Evolutionary conservation across 352 stramenopile species (phyloP), one percentile per base, ranked within the genome.

Genomic region (Globisporangium spinosum): DNA sequence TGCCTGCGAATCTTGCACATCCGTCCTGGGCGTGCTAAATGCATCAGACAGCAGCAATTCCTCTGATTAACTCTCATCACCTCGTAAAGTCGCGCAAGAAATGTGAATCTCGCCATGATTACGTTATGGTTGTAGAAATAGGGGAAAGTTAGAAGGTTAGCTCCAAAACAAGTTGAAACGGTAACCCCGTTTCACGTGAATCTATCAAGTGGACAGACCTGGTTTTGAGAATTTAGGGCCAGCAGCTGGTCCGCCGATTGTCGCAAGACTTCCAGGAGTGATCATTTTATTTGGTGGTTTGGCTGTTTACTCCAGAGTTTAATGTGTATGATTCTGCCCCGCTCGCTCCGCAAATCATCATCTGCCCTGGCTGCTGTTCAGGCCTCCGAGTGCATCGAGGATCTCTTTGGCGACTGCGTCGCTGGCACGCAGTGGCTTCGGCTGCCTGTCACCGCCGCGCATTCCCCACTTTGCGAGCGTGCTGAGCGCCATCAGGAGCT

Each of bases 401-500:
- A 70, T 65, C 17, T 29, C 43, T 3, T 80, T 55, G 2, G 77
- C 80, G n/a, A 78, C 78, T 10, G 77, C 38, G 29, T 87, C 80
- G 23, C 81, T 89, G 32, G 74, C 77, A 32, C 78, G 77, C 51
- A 78, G 49, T 22, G 79, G 72, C 25, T 38, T 58, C 23, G 34
- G 4, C 15, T 40, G 12, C 32, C 53, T 3, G 13, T 64, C 45
- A 9, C 0, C 7, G 32, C 7, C 13, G 22, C 54, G 62, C 2
- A 69, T 49, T 9, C 53, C 35, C 77, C 77, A 82, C 20, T 61
- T 70, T 2, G 65, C 70, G 27, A 83, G 62, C 34, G 77, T 80
- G 51, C 75, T 83, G 12, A 80, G 55, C 15, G 70, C 64, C 51
- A 78, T 76, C 3, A 43, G 43, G 8, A 65, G 40, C 43, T 40